A percentile compares a stretch with the other conserved stretches of the same genome.
Conservation (phyloP, 176 grass and related monocot species). For the Musa troglodytarum region DNA sequence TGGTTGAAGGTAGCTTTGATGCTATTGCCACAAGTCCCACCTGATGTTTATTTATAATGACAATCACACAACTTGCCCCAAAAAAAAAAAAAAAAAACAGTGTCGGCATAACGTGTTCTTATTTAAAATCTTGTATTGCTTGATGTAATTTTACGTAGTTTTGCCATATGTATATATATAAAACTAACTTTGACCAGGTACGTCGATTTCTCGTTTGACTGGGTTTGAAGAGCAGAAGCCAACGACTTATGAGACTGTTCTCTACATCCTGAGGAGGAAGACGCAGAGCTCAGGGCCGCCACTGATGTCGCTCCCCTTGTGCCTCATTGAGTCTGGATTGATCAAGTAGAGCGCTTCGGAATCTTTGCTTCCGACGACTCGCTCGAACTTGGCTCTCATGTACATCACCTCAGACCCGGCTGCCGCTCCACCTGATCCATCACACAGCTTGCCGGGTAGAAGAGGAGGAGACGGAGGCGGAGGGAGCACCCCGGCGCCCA, state of each 20-base stretch:
- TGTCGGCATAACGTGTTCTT: too few relatives aligned
- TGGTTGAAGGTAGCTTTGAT: too few relatives aligned
- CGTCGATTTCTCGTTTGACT: too few relatives aligned
- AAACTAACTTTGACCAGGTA: too few relatives aligned
- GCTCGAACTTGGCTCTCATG: slow-evolving; percentile 10
- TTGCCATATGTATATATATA: too few relatives aligned
- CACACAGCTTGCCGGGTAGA: not conserved
- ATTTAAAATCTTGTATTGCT: too few relatives aligned
- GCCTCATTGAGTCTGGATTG: not conserved
- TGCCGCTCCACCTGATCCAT: not conserved
- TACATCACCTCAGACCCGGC: slow-evolving; percentile 5
- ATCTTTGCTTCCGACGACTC: slow-evolving; percentile 14
- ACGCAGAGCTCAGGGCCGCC: slow-evolving; percentile 8
- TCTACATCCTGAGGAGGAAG: slow-evolving; percentile 15
- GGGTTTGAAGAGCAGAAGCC: too few relatives aligned
- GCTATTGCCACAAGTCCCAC: too few relatives aligned
- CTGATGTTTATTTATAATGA: too few relatives aligned
- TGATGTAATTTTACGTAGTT: too few relatives aligned
- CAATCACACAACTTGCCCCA: too few relatives aligned
- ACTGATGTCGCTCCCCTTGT: not conserved
- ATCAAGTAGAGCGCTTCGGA: slow-evolving; percentile 21
- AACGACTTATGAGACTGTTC: not conserved
- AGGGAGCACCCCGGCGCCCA: not conserved
- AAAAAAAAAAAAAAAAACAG: too few relatives aligned
- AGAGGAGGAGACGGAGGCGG: not conserved